phyloP scores from a whole-genome alignment of 2,329 filamentous ascomycete species.

The Podosphaera xanthii region DNA sequence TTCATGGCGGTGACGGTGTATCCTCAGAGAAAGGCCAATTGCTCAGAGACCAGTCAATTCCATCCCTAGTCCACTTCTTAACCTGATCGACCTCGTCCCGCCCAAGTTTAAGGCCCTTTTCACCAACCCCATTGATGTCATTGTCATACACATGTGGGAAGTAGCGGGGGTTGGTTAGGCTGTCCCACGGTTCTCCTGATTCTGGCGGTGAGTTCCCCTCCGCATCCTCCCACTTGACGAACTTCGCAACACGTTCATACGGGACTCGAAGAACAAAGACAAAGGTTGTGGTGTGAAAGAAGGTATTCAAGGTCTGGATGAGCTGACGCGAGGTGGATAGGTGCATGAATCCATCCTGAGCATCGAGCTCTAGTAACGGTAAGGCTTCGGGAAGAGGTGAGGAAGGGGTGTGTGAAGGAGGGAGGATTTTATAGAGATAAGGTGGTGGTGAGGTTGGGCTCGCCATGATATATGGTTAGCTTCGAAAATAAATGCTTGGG shows the following conservation, averaged over 20 bases:
- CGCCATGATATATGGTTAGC: constrained; percentile 3
- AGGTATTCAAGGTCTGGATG: constrained; percentile 10
- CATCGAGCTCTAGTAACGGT: constrained; percentile 13
- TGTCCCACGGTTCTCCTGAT: constrained; percentile 9
- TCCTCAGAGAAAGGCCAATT: constrained; percentile 12
- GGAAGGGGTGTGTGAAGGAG: constrained; percentile 7
- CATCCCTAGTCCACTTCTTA: constrained; percentile 6
- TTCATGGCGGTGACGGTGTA: constrained; percentile 1
- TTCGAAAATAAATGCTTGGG: too few relatives aligned
- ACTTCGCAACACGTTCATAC: constrained; percentile 8
- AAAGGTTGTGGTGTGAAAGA: constrained; percentile 7
- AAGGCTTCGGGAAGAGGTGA: constrained; percentile 10
- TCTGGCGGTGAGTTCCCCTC: constrained; percentile 8
- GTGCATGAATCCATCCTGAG: constrained; percentile 13
- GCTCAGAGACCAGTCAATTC: constrained; percentile 5
- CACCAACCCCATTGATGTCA: constrained; percentile 3
- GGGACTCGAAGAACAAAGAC: constrained; percentile 11
- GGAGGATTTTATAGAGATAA: constrained; percentile 16
- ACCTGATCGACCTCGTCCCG: constrained; percentile 11
- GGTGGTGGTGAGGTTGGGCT: constrained; percentile 6
- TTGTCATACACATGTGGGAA: constrained; percentile 14
- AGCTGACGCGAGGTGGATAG: constrained; percentile 11
- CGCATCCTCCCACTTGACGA: constrained; percentile 9
- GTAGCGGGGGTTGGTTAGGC: constrained; percentile 3
- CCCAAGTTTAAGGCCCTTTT: constrained; percentile 9